These are phyloP conservation scores for Trametes cubensis DNA, from an alignment of 768 basidiomycete genomes.

Conservation along the genomic window DNA sequence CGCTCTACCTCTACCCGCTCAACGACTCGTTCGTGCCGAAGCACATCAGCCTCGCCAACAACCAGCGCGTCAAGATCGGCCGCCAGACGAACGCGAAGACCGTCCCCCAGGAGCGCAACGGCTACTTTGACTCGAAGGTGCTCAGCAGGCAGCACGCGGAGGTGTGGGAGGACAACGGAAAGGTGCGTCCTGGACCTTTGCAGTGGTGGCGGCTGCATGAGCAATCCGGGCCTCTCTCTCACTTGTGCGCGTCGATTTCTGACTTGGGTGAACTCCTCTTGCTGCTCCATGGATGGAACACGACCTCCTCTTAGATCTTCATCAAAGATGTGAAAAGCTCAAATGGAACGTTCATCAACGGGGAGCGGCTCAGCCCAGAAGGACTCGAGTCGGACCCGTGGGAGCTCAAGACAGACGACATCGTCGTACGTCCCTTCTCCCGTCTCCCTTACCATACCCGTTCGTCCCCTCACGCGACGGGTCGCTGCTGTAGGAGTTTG, in stretches of 20 bases:
- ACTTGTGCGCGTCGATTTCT: conserved; percentile 10
- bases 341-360: conserved; percentile 98
- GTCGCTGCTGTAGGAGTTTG: conserved; percentile 75
- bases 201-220: background rate
- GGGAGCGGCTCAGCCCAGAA: conserved; percentile 87
- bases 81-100: conserved; percentile 96
- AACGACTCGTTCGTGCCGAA: conserved; percentile 96
- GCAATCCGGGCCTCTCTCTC: background rate
- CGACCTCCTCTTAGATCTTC: conserved; percentile 63
- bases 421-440: conserved; percentile 69
- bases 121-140: conserved; percentile 96
- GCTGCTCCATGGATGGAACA: too few relatives aligned
- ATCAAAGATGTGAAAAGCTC: conserved; percentile 99
- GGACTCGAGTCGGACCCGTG: conserved; percentile 90
- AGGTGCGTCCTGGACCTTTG: conserved; percentile 53
- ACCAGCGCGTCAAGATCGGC: conserved; percentile 85
- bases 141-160: conserved; percentile 94
- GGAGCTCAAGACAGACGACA: conserved; percentile 93
- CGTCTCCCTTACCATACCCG: conserved; percentile 8
- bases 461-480: conserved; percentile 13
- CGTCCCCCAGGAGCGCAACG: conserved; percentile 88
- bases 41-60: conserved; percentile 77
- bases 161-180: conserved; percentile 92
- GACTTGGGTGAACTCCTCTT: background rate
- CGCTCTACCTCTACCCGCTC: conserved; percentile 72